A percentile compares a stretch with the other conserved stretches of the same genome.
Evolutionary conservation across 495 filamentous ascomycete species (phyloP).

Genomic region (Mycothermus thermophilus): DNA sequence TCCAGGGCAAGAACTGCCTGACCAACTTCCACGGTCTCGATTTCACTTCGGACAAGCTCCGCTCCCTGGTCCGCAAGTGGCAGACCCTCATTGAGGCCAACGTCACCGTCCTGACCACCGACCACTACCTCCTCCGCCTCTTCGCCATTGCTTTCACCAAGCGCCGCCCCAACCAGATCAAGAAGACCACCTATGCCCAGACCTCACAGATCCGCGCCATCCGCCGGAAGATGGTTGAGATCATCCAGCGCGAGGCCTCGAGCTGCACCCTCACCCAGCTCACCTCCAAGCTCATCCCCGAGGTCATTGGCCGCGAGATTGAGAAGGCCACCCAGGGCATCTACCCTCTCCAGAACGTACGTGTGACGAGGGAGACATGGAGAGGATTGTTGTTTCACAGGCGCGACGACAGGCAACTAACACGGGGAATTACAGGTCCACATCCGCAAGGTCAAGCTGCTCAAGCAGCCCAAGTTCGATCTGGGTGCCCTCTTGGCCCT

Average conservation of each 20-base stretch:
- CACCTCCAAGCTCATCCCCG: constrained; percentile 93
- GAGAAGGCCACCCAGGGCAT: constrained; percentile 99
- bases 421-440: constrained; percentile 54
- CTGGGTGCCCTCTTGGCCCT: constrained; percentile 86
- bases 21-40: constrained; percentile 99
- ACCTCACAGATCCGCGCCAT: constrained; percentile 94
- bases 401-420: constrained; percentile 9
- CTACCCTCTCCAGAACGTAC: constrained; percentile 96
- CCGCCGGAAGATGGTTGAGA: constrained; percentile 98
- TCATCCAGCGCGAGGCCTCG: constrained; percentile 88
- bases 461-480: constrained; percentile 97
- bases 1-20: constrained; percentile 99
- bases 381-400: not conserved
- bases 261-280: constrained; percentile 90
- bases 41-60: constrained; percentile 99
- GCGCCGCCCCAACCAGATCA: constrained; percentile 95
- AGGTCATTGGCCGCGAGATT: constrained; percentile 98
- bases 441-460: constrained; percentile 98
- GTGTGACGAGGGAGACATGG: constrained; percentile 19
- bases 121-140: constrained; percentile 95
- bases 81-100: constrained; percentile 98
- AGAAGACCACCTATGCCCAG: constrained; percentile 97
- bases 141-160: constrained; percentile 99
- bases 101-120: constrained; percentile 97
- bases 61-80: constrained; percentile 98